These are phyloP conservation scores for Tieghemiomyces parasiticus DNA, from an alignment of 192 early-diverging fungal species.

Conservation along the genomic window DNA sequence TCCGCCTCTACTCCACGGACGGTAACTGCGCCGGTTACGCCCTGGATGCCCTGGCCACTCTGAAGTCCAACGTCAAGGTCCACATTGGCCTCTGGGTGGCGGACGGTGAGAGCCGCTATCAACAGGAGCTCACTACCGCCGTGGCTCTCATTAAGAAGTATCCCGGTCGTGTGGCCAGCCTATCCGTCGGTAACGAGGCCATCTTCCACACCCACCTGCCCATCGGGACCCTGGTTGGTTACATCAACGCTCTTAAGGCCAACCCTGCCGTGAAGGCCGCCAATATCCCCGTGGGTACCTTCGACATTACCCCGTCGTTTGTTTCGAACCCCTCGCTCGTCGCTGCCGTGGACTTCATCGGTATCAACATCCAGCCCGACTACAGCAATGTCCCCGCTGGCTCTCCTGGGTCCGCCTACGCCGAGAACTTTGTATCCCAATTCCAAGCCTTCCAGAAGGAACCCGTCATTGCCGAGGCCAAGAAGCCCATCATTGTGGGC, in stretches of 20 bases:
- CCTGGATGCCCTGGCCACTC: not conserved
- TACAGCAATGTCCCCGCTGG: not conserved
- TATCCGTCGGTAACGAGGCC: constrained; percentile 6
- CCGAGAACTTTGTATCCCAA: not conserved
- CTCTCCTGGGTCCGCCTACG: not conserved
- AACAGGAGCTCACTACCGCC: not conserved
- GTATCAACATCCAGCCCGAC: constrained; percentile 5
- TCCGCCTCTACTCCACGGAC: constrained; percentile 8
- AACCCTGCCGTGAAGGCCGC: no score
- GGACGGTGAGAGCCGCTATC: not conserved
- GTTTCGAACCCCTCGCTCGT: not conserved
- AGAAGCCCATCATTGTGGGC: constrained; percentile 5
- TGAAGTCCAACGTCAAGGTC: not conserved
- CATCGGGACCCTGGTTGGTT: not conserved
- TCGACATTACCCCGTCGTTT: not conserved
- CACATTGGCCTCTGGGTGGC: not conserved
- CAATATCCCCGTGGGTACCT: constrained; percentile 2
- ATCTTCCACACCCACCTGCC: not conserved
- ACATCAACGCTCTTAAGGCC: not conserved
- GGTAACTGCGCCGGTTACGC: not conserved
- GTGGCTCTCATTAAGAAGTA: not conserved
- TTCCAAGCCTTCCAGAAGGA: not conserved
- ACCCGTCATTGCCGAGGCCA: not conserved
- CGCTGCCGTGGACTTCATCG: not conserved
- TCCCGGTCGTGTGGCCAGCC: not conserved